Evolutionary conservation across 225 moss, liverwort and hornwort genomes (phyloP).

Genomic region (Sphagnum tenellum): DNA sequence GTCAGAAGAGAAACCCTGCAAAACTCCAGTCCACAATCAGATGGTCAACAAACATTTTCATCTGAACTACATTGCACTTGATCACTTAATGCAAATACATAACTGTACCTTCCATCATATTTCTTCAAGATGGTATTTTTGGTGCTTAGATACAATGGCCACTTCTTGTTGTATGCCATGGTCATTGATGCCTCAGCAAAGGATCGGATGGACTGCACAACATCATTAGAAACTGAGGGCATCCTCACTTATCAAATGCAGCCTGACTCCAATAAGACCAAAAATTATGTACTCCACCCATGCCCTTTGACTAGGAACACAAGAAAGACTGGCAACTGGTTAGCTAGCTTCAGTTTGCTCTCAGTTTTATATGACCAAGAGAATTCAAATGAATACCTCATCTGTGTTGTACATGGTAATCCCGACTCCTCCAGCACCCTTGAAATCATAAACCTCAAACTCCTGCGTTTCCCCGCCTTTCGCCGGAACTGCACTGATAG

Average conservation of each 20-base stretch:
- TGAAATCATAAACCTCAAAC: conserved; percentile 71
- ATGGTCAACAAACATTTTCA: no score
- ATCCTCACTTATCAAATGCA: neutral
- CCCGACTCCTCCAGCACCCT: conserved; percentile 75
- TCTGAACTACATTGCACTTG: no score
- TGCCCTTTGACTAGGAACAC: no score
- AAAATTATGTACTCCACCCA: neutral
- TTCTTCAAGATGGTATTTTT: conserved; percentile 98
- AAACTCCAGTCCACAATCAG: no score
- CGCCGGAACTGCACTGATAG: conserved; percentile 46
- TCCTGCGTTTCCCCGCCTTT: conserved; percentile 41
- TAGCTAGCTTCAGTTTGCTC: no score
- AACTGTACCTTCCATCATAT: conserved; percentile 69
- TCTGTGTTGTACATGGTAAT: conserved; percentile 91
- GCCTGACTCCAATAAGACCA: neutral
- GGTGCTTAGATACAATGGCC: conserved; percentile 88
- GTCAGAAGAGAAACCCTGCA: no score
- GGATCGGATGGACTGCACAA: conserved; percentile 59
- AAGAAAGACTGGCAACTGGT: no score
- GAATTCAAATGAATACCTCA: conserved; percentile 32
- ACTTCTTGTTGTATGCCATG: conserved; percentile 70
- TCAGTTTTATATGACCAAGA: no score
- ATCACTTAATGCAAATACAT: neutral
- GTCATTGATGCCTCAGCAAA: conserved; percentile 80
- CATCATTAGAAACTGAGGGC: neutral